Base-by-base conservation (phyloP, 106 monocot species). In the Amphibolis antarctica region DNA sequence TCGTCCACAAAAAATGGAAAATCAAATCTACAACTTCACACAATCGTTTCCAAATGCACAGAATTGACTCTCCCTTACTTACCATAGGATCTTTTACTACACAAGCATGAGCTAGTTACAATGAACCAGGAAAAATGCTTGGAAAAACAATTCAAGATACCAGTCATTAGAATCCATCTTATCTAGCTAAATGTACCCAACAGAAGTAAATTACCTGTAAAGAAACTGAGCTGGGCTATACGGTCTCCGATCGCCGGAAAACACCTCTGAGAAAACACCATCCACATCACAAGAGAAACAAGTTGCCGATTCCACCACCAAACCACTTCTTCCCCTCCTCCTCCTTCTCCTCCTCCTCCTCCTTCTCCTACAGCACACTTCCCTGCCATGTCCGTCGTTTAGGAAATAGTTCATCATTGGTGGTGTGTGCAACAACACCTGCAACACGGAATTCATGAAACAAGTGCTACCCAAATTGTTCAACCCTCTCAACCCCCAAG, bases 391-490 rank as follows among this genome's bases (percentile, higher is more conserved):
- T n/a, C 57, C 52, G 63, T 76, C 73, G 17, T 50, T 66, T 53
- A 79, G 59, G 60, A 86, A 86, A 66, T 86, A 73, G 29, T 79
- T 72, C 42, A 44, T 72, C 42, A 81, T 45, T 0, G 76, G 85
- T 59, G 76, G 74, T 17, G 81, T 70, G 60, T 86, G 85, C 42
- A 86, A 55, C 59, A 86, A 45, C 46, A 78, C 81, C 69, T 86
- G 81, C 9, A 86, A 71, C 0, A 86, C 72, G 18, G 85, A 86
- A 63, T 82, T 86, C 85, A 86, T 78, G 64, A 79, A 86, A 53
- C 85, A 86, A 25, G 85, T 86, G 51, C 62, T 86, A 11, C 85
- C 85, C 75, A 86, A 55, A 71, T 86, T 86, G 56, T 79, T 86
- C 67, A 86, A 42, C 23, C 85, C 81, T 29, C 85, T 75, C 69